phyloP scores from a whole-genome alignment of 208 protist genomes.

The Novymonas esmeraldas region DNA sequence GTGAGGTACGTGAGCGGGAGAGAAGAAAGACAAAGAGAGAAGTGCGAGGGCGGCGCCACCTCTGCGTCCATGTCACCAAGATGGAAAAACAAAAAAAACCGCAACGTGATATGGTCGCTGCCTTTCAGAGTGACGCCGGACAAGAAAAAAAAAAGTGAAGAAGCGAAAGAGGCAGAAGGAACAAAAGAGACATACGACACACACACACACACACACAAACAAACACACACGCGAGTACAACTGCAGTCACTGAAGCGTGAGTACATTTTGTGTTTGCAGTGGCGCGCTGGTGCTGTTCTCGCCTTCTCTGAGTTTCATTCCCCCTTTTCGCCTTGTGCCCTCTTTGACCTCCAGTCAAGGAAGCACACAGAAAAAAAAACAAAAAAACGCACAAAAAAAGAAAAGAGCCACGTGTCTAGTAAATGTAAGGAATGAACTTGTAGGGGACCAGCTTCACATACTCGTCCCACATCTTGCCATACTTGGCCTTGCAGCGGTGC shows the following conservation, averaged over 20 bases:
- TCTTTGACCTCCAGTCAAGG: too few relatives aligned
- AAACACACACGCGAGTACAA: background rate
- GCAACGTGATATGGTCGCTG: too few relatives aligned
- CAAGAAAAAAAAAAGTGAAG: conserved; percentile 9
- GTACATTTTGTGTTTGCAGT: too few relatives aligned
- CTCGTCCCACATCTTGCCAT: conserved; percentile 95
- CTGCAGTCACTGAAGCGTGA: background rate
- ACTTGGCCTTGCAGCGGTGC: conserved; percentile 88
- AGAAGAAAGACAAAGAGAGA: too few relatives aligned
- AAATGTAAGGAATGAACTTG: conserved; percentile 96
- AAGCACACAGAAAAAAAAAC: background rate
- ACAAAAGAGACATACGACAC: background rate
- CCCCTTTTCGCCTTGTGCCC: too few relatives aligned
- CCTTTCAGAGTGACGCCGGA: background rate
- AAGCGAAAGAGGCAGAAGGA: background rate
- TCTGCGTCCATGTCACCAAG: background rate
- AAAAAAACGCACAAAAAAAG: background rate
- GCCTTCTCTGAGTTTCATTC: too few relatives aligned
- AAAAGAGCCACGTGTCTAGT: conserved; percentile 46
- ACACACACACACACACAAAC: background rate
- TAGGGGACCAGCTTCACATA: conserved; percentile 94
- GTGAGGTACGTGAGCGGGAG: too few relatives aligned
- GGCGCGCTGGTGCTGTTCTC: too few relatives aligned
- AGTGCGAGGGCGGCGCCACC: too few relatives aligned
- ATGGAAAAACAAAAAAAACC: conserved; percentile 12